Conservation (phyloP, 192 early-diverging fungal species). For the Chytriomyces confervae region DNA sequence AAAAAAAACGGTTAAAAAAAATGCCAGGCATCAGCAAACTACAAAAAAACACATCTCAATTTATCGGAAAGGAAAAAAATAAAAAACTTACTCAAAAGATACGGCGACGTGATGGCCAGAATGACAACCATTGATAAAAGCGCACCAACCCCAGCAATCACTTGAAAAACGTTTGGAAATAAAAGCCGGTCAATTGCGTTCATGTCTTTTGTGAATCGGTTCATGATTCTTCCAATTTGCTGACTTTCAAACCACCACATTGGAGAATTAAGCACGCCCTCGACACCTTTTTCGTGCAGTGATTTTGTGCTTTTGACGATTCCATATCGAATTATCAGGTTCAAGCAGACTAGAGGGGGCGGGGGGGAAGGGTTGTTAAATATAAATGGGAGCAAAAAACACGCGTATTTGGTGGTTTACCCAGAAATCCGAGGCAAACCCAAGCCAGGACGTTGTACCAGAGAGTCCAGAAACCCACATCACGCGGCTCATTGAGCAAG, state of each 20-base stretch:
- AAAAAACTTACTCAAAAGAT: background rate
- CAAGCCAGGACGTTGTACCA: conserved; percentile 35
- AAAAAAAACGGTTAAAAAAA: no score
- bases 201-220: conserved; percentile 61
- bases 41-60: no score
- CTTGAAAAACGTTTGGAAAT: conserved; percentile 25
- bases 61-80: no score
- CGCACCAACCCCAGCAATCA: background rate
- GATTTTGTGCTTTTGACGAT: conserved; percentile 12
- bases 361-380: background rate
- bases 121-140: conserved; percentile 6
- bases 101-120: background rate
- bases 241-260: conserved; percentile 67
- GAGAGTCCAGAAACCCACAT: conserved; percentile 26
- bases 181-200: conserved; percentile 63
- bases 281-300: conserved; percentile 58
- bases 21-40: no score
- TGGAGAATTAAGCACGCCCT: conserved; percentile 50
- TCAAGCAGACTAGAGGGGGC: conserved; percentile 18
- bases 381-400: conserved; percentile 26
- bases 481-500: conserved; percentile 4
- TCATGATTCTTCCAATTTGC: conserved; percentile 69
- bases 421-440: conserved; percentile 22
- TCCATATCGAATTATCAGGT: conserved; percentile 33
- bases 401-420: conserved; percentile 1